phyloP scores from a whole-genome alignment of 352 stramenopile genomes.

The Elongisporangium prolatum region DNA sequence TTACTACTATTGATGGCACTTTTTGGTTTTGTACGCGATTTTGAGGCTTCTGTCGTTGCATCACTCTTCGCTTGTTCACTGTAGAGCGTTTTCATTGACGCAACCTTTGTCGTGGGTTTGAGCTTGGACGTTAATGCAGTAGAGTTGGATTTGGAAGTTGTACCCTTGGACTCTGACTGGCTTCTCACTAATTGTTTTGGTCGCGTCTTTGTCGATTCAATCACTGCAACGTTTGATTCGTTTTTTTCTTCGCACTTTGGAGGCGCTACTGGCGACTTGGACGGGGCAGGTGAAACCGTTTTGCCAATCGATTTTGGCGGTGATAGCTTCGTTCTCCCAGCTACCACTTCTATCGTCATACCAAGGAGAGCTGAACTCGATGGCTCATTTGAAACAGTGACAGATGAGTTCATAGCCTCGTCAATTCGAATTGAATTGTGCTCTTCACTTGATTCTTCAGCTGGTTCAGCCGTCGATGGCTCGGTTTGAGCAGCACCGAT shows the following conservation, averaged over 20 bases:
- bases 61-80: neutral
- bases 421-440: neutral
- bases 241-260: neutral
- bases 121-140: neutral
- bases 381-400: neutral
- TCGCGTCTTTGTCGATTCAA: neutral
- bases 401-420: neutral
- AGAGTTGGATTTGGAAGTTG: neutral
- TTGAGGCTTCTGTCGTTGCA: neutral
- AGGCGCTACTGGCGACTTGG: neutral
- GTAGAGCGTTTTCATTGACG: neutral
- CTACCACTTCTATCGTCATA: neutral
- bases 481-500: neutral
- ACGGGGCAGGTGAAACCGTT: neutral
- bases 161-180: neutral
- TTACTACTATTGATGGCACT: neutral
- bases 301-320: neutral
- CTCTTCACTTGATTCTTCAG: neutral
- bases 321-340: neutral
- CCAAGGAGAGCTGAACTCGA: neutral
- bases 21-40: neutral
- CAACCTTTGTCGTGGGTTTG: neutral
- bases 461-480: neutral
- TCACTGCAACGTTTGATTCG: neutral
- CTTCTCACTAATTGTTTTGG: neutral